Evolutionary conservation across 768 basidiomycete genomes (phyloP).

Genomic region (Lyophyllum semitale): DNA sequence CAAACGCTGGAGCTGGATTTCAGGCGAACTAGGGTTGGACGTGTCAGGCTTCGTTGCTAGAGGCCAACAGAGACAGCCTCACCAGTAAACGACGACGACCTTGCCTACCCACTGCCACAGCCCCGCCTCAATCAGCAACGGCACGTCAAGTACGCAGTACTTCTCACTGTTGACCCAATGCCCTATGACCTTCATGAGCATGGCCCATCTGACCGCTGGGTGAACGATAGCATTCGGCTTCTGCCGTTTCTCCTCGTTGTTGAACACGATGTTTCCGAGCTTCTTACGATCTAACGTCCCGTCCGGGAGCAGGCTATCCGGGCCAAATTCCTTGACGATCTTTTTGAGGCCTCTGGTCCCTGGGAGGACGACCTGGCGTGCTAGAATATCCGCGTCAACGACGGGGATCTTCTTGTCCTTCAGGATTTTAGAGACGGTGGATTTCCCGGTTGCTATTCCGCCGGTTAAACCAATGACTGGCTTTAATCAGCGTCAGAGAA

Average conservation of each 20-base stretch:
- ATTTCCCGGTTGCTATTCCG: conserved; percentile 96
- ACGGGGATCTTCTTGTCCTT: conserved; percentile 71
- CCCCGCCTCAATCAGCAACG: conserved; percentile 86
- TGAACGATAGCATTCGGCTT: conserved; percentile 86
- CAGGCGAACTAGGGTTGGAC: conserved; percentile 31
- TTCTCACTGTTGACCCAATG: conserved; percentile 80
- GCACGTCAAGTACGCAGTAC: conserved; percentile 86
- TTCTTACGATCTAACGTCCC: conserved; percentile 81
- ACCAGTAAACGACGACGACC: conserved; percentile 94
- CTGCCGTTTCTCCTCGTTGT: conserved; percentile 67
- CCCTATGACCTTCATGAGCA: conserved; percentile 66
- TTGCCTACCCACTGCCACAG: conserved; percentile 82
- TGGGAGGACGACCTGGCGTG: conserved; percentile 83
- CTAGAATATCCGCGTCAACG: conserved; percentile 90
- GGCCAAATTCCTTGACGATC: conserved; percentile 74
- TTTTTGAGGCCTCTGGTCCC: conserved; percentile 71
- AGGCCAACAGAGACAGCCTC: conserved; percentile 17
- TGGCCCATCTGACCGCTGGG: conserved; percentile 83
- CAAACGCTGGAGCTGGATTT: conserved; percentile 83
- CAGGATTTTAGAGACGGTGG: conserved; percentile 81
- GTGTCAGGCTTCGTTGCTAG: not conserved
- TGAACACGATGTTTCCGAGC: conserved; percentile 85
- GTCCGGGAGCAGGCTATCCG: conserved; percentile 60
- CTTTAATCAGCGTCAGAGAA: not conserved
- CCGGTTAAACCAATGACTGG: conserved; percentile 94